A percentile compares a stretch with the other conserved stretches of the same genome.
Conservation (phyloP, 345 rosid species). For the Arabis hirsuta region DNA sequence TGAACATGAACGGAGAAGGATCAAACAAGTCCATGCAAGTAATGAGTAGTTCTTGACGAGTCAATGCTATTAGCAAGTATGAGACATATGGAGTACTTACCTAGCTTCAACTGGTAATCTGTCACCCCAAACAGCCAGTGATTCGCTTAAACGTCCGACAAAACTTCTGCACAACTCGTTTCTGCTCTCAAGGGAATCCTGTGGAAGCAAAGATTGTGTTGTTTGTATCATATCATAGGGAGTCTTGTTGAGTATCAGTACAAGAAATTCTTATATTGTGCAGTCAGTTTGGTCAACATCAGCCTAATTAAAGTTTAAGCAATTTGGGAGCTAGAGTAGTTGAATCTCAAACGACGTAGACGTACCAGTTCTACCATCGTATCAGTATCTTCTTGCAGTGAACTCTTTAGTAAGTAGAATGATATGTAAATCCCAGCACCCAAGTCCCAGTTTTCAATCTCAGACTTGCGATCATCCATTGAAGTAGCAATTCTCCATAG, state of each 20-base stretch:
- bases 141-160: slow-evolving; percentile 62
- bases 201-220: slow-evolving; percentile 41
- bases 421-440: slow-evolving; percentile 87
- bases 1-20: background rate
- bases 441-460: slow-evolving; percentile 95
- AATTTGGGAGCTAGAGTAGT: slow-evolving; percentile 8
- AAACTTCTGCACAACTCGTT: slow-evolving; percentile 67
- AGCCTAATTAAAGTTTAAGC: slow-evolving; percentile 3
- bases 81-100: slow-evolving; percentile 49
- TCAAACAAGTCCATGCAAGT: slow-evolving; percentile 15
- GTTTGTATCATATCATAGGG: slow-evolving; percentile 16
- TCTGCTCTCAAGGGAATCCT: slow-evolving; percentile 77
- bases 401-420: slow-evolving; percentile 73
- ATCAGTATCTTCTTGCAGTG: slow-evolving; percentile 58
- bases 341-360: slow-evolving; percentile 8
- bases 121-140: slow-evolving; percentile 69
- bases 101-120: slow-evolving; percentile 76
- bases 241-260: slow-evolving; percentile 4
- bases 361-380: slow-evolving; percentile 64
- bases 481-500: slow-evolving; percentile 75
- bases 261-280: slow-evolving; percentile 3
- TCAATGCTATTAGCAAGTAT: background rate
- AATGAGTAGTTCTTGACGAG: slow-evolving; percentile 4
- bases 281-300: slow-evolving; percentile 7
- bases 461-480: slow-evolving; percentile 91